Base-by-base conservation (phyloP, 176 grass and related monocot genomes). In the Oryza meyeriana region DNA sequence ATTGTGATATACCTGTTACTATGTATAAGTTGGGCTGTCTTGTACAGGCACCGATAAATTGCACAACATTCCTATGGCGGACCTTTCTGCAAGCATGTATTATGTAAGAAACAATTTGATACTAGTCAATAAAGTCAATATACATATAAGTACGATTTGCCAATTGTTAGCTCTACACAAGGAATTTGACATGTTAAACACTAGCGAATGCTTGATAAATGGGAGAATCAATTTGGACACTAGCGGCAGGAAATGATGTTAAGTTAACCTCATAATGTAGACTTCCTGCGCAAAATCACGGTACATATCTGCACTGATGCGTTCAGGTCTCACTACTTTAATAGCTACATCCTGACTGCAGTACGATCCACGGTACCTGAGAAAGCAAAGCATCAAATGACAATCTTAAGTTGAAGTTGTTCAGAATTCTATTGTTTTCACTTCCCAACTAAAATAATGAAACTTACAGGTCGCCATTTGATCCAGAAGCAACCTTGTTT, bases 301-400 rank as follows among this genome's bases (percentile, higher is more conserved):
- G 42, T 91, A 90, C 88, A 95, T 92, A 82, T 95, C 76, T 10
- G 72, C 81, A 59, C 81, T 89, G 52, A 98, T 78, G 58, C 86
- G 82, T 63, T 98, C 92, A 57, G 87, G 84, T 36, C 83, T 95
- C 73, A 95, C 77, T 79, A 98, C 72, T 93, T 98, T 98, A 72
- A 98, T 95, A 25, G 95, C 95, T 32, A 98, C 95, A 75, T 98
- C 92, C 76, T 98, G 95, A 74, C 59, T 91, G 88, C 87, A 93
- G 75, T 98, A 98, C 69, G 90, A 88, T 79, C 92, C 95, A 35
- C 72, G 90, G 71, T 89, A 95, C 58, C 95, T 98, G 78, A 36
- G 39, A 79, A 87, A 73, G 32, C 40, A 70, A 39, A 85, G 28
- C 12, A 87, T 14, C 33, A 76, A 67, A 83, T 28, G 10, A 35